Evolutionary conservation across 1,284 basidiomycete genomes (phyloP), one percentile per base, ranked within the genome.

Genomic region (Vanrija sp.): DNA sequence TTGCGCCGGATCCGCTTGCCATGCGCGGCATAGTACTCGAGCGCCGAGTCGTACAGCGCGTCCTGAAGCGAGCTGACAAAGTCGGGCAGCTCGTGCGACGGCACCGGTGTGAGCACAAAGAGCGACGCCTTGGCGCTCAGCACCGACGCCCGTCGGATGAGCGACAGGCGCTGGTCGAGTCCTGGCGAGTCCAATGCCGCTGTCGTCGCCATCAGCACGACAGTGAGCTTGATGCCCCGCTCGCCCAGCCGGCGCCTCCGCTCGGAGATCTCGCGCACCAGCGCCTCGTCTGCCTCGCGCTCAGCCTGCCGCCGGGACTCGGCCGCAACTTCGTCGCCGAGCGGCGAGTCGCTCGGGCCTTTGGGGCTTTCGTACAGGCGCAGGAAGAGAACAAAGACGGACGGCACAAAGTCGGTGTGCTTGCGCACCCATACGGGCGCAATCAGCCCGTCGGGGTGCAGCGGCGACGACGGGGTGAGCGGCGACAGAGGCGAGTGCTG

Each of bases 361-460:
- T 80, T n/a, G 15, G 65, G 61, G 23, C 51, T 78, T 71, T 95
- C 91, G 68, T 82, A 91, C 57, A 98, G 80, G 48, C 87, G 83
- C 58, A 89, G 78, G 72, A 97, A 95, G 47, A 94, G 80, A 6
- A 98, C 89, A 73, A 97, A 96, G 0, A 97, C 91, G 16, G 89
- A 86, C 0, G 95, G 94, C 0, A 98, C 79, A 34, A 95, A 83
- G 8, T 91, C 86, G 0, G 90, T 88, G 68, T 98, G 94, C 76
- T 97, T 98, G 46, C 93, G 83, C 16, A 97, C 85, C 95, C 95
- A 98, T 65, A 98, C 91, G 0, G 94, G 95, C 1, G 94, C 91
- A 55, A 98, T 90, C 47, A 98, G 78, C 0, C 95, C 95, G 72
- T 98, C 95, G 0, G 95, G 95, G 72, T 91, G 84, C 15, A 96